phyloP scores from a whole-genome alignment of 2,329 filamentous ascomycete species.

The Colletotrichum sp. region DNA sequence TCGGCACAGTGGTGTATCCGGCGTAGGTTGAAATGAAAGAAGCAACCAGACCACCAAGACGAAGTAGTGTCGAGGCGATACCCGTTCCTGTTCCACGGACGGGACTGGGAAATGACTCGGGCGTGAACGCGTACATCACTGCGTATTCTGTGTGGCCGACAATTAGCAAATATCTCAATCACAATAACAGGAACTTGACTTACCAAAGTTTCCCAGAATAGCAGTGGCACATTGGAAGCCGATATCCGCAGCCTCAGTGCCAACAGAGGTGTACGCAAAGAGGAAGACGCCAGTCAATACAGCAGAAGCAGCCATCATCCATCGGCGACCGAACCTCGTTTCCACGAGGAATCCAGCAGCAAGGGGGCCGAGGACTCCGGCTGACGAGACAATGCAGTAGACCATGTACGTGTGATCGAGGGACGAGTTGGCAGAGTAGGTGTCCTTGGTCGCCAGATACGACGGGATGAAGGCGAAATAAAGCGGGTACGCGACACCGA shows the following conservation, averaged over 20 bases:
- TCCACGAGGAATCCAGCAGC: slow-evolving; percentile 45
- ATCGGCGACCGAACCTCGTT: slow-evolving; percentile 43
- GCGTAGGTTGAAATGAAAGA: slow-evolving; percentile 46
- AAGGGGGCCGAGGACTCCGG: slow-evolving; percentile 44
- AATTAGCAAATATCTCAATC: background rate
- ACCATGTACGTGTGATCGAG: slow-evolving; percentile 37
- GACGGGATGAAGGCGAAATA: slow-evolving; percentile 52
- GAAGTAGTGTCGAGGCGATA: slow-evolving; percentile 41
- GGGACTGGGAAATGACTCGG: slow-evolving; percentile 61
- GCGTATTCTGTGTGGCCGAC: slow-evolving; percentile 21
- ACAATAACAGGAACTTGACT: slow-evolving; percentile 6
- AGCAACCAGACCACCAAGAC: slow-evolving; percentile 42
- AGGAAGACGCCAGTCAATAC: slow-evolving; percentile 50
- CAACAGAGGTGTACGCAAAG: slow-evolving; percentile 47
- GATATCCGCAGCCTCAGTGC: slow-evolving; percentile 39
- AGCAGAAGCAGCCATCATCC: slow-evolving; percentile 49
- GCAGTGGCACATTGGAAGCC: slow-evolving; percentile 47
- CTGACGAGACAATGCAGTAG: slow-evolving; percentile 40
- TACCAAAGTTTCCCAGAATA: slow-evolving; percentile 47
- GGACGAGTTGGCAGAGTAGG: slow-evolving; percentile 26
- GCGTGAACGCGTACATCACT: slow-evolving; percentile 52
- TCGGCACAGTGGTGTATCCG: slow-evolving; percentile 45
- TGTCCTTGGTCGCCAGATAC: slow-evolving; percentile 43
- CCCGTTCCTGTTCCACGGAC: slow-evolving; percentile 59
- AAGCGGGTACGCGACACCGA: slow-evolving; percentile 51